A percentile compares a stretch with the other conserved stretches of the same genome.
These are phyloP conservation scores for Candida neerlandica DNA, from an alignment of 1,139 yeast genomes.

Conservation along the genomic window DNA sequence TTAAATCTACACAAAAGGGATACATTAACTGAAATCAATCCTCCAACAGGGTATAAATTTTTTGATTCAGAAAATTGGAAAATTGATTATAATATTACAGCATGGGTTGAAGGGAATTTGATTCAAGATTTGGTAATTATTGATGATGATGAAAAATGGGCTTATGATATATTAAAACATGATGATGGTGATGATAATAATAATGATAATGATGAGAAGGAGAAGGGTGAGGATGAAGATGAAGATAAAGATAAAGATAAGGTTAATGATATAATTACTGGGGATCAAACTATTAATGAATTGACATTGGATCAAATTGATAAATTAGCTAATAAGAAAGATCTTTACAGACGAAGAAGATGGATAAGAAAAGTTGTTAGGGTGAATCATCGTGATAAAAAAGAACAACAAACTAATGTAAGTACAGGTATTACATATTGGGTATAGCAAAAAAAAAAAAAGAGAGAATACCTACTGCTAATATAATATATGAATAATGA, in stretches of 20 bases:
- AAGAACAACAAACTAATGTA: conserved; percentile 8
- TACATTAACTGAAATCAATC: conserved; percentile 39
- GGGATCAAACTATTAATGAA: conserved; percentile 4
- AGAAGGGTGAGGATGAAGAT: conserved; percentile 17
- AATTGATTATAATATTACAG: conserved; percentile 57
- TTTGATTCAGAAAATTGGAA: conserved; percentile 48
- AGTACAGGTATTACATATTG: conserved; percentile 12
- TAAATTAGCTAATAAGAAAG: conserved; percentile 7
- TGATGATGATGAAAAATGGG: conserved; percentile 78
- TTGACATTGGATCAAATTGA: conserved; percentile 4
- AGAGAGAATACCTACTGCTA: too few relatives aligned
- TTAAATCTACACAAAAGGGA: conserved; percentile 18
- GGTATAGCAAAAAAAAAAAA: conserved; percentile 2
- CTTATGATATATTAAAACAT: conserved; percentile 49
- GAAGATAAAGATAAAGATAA: conserved; percentile 16
- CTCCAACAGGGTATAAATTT: conserved; percentile 65
- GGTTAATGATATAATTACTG: not conserved
- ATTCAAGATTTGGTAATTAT: conserved; percentile 56
- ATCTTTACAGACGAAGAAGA: conserved; percentile 51
- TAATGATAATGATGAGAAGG: conserved; percentile 2
- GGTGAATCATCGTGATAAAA: conserved; percentile 12
- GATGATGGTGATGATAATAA: conserved; percentile 18
- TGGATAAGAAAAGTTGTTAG: conserved; percentile 37
- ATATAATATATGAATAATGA: too few relatives aligned
- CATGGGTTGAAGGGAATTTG: conserved; percentile 57